These are phyloP conservation scores for Perilla frutescens DNA, from an alignment of 257 asterid genomes.

Conservation along the genomic window DNA sequence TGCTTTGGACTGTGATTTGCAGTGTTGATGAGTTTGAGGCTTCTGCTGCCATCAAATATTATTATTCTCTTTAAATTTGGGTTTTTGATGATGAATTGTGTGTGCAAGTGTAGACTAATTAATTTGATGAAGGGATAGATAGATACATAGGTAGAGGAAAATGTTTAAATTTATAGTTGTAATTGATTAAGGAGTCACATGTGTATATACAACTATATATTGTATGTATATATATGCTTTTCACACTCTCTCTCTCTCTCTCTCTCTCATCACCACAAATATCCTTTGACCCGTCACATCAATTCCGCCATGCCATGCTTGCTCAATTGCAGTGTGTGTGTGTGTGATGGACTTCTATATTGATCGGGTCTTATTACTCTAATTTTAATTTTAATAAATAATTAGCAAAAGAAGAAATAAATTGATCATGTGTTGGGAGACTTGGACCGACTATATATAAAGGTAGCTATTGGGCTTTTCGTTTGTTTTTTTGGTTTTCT, in stretches of 20 bases:
- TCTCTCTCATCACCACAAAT: constrained; percentile 26
- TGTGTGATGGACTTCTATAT: not conserved
- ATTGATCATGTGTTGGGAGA: too few relatives aligned
- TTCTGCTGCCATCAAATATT: constrained; percentile 32
- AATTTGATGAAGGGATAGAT: too few relatives aligned
- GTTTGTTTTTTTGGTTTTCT: too few relatives aligned
- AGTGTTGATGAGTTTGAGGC: constrained; percentile 55
- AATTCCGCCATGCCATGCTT: constrained; percentile 13
- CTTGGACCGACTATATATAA: too few relatives aligned
- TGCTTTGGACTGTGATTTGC: constrained; percentile 68
- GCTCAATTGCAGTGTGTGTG: not conserved
- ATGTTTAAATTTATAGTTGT: not conserved
- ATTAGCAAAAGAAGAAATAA: not conserved
- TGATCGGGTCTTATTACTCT: not conserved
- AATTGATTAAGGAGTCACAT: not conserved
- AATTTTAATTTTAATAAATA: not conserved
- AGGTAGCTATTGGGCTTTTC: too few relatives aligned
- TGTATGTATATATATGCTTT: not conserved
- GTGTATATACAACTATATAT: not conserved
- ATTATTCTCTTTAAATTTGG: too few relatives aligned
- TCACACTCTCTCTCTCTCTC: not conserved
- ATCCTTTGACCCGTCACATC: constrained; percentile 48
- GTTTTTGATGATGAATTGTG: not conserved
- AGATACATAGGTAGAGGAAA: not conserved
- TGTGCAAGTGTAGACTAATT: too few relatives aligned